Base-by-base conservation (phyloP, 805 yeast species). In the Saccharomycopsis capsularis region DNA sequence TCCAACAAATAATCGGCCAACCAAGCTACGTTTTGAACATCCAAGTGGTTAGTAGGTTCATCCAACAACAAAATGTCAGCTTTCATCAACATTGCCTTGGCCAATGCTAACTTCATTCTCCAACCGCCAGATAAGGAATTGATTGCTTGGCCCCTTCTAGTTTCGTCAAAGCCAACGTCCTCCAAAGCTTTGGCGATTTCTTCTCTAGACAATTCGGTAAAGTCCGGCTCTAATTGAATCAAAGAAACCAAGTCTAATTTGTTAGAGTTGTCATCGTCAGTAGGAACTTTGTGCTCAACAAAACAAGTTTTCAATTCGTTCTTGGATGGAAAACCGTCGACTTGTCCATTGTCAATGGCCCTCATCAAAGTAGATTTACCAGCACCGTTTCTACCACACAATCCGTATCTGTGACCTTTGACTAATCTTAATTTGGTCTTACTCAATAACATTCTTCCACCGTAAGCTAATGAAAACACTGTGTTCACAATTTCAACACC, bases 11-110 rank as follows among this genome's bases (percentile, higher is more conserved):
- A 93, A 53, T 91, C 89, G 69, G 88, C 82, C 57, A 91, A 74
- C 99, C 99, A 91, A 63, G 83, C 79, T 52, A 93, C 98, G 60
- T 91, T 91, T 40, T 79, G 72, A 44, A 88, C 96, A 73, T 93
- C 99, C 77, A 91, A 79, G 72, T 91, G 99, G 71, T 91, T 91
- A 56, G 99, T 91, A 66, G 99, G 99, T 78, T 91, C 99, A 69
- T 91, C 99, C 63, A 91, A 76, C 59, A 91, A 74, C 61, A 91
- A 76, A 48, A 91, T 90, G 69, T 91, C 99, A 32, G 98, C 99
- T 68, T 82, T 88, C 88, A 89, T 86, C 59, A 91, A 74, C 96
- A 91, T 90, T 34, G 98, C 99, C 71, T 97, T 83, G n/a, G 98
- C 99, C 61, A 91, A 75, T 69, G 90, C 98, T 58, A 91, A 77